Evolutionary conservation across 1,139 yeast species (phyloP), one percentile per base, ranked within the genome.

Genomic region (Nakaseomyces glabratus): DNA sequence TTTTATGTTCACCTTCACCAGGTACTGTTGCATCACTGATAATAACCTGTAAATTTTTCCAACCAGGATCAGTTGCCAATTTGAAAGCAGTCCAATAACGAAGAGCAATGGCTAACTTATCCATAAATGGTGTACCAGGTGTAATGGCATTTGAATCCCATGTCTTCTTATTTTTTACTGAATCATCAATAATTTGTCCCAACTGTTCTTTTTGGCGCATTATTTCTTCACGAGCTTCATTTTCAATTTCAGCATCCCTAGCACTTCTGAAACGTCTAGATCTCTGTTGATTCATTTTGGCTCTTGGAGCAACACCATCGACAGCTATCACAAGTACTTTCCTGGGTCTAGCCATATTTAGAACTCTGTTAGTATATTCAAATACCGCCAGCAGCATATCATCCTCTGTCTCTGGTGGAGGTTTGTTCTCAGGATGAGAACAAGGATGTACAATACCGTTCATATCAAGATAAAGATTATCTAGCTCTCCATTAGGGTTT

Each of bases 121-220:
- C 93, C 99, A 90, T 90, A 51, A 90, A 90, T 36, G 93, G 95
- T 0, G 98, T 90, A 42, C 99, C 99, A 2, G 99, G 99, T 1
- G 99, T 93, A 49, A 93, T 93, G n/a, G 95, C 88, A 53, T 90
- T 93, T 20, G 95, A 76, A 63, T 93, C 98, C 88, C 86, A 81
- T 11, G 66, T 63, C 30, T 51, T 56, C 33, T 57, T 54, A 21
- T 45, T 45, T 51, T 73, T 76, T 18, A 76, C 62, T 1, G 84
- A 67, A 18, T 69, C 74, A 47, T 80, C 86, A 37, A 80, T 78
- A 29, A 66, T 43, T 52, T 78, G 81, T 31, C 90, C 90, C 36
- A 77, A 61, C 22, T 51, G 52, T 34, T 58, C 58, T 20, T 52
- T 49, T 45, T 75, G 78, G 45, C 67, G 60, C 41, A 76, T 73